These are phyloP conservation scores for Skeletonema tropicum DNA, from an alignment of 108 stramenopile genomes.

Conservation along the genomic window DNA sequence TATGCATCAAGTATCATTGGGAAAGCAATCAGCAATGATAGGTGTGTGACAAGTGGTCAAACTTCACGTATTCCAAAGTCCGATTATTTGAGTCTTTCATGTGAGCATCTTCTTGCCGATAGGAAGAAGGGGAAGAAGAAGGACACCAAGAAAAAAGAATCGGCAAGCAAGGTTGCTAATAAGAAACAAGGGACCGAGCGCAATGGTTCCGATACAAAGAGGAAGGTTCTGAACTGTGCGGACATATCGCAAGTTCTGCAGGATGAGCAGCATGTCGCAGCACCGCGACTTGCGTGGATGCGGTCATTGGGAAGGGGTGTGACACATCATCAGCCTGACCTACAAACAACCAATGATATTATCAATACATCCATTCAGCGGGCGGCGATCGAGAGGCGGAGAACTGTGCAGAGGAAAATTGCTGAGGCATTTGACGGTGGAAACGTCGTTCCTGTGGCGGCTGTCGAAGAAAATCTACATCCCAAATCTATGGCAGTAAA, in stretches of 20 bases:
- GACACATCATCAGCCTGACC: background rate
- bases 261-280: background rate
- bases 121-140: background rate
- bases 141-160: background rate
- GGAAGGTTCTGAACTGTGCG: background rate
- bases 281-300: constrained; percentile 4
- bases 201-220: background rate
- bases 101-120: background rate
- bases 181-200: background rate
- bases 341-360: background rate
- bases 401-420: background rate
- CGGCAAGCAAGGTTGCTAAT: background rate
- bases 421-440: background rate
- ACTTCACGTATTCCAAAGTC: constrained; percentile 22
- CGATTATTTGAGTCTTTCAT: constrained; percentile 13
- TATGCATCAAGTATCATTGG: constrained; percentile 52
- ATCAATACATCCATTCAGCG: background rate
- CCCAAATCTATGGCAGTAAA: background rate
- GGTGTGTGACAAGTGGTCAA: constrained; percentile 13
- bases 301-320: background rate
- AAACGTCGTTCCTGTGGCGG: background rate
- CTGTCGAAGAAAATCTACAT: background rate
- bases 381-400: background rate
- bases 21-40: constrained; percentile 42
- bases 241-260: background rate